Base-by-base conservation (phyloP, 306 rosid species). In the Prunus campanulata region DNA sequence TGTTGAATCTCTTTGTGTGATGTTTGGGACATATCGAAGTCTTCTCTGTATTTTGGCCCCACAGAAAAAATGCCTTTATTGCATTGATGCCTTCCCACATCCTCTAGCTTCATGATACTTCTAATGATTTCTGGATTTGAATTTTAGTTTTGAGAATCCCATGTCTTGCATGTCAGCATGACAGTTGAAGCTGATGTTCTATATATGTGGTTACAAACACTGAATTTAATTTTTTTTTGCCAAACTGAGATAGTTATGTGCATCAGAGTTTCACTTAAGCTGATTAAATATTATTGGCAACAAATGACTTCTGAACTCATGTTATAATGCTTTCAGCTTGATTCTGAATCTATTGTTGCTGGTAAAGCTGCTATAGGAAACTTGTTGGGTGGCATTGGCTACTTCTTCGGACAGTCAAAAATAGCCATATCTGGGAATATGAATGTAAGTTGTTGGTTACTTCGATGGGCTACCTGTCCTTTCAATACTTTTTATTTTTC, bases 371-470 rank as follows among this genome's bases (percentile, higher is more conserved):
- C 99, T 56, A 70, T 95, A 22, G 97, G 92, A 75, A 95, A 90
- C 83, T 80, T 95, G 77, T 79, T 95, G 79, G 99, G 97, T 82
- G 99, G 99, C 79, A 88, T 95, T 3, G 96, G 99, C 81, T 95
- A 92, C 86, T 95, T 89, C 88, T 95, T 87, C 82, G 99, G 99
- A 76, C 97, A 81, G 87, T 95, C 97, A 75, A 90, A 83, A 86
- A 95, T 92, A 80, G 86, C 91, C 4, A 76, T 85, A 25, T 76
- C 90, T 15, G 80, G 78, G 85, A 75, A 78, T 65, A 68, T 77
- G 68, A 71, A 85, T 74, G 99, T 92, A 85, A 87, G 97, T 79
- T 64, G 68, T 77, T 62, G 80, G 42, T 18, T 49, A 22, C 25
- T 60, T 22, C 20, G 4, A 8, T 72, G 56, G 55, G 24, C 16